Conservation (phyloP, 2,329 filamentous ascomycete species). For the Fusarium xyrophilum region DNA sequence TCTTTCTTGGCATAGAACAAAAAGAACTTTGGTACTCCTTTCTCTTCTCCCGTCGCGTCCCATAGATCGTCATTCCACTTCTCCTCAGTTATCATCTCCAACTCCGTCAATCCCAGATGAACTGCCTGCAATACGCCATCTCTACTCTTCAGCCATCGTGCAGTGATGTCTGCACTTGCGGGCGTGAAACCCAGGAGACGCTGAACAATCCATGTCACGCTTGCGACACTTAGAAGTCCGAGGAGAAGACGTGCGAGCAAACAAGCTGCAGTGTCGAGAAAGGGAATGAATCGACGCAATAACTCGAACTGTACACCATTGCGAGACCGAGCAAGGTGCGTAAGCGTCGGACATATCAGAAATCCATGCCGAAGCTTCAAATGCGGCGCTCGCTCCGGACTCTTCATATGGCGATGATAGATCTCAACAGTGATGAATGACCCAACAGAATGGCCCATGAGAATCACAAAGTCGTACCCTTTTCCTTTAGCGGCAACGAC, state of each 20-base stretch:
- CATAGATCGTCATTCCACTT: conserved; percentile 66
- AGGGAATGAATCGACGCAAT: conserved; percentile 51
- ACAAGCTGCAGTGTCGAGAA: conserved; percentile 52
- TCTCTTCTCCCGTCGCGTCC: conserved; percentile 48
- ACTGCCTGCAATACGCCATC: conserved; percentile 67
- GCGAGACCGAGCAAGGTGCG: conserved; percentile 70
- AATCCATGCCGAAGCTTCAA: conserved; percentile 61
- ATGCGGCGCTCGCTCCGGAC: conserved; percentile 44
- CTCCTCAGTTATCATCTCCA: conserved; percentile 65
- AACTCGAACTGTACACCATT: conserved; percentile 57
- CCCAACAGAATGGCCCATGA: conserved; percentile 79
- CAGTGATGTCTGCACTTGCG: conserved; percentile 58
- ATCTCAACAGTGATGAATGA: conserved; percentile 75
- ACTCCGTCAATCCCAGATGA: conserved; percentile 65
- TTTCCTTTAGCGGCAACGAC: conserved; percentile 48
- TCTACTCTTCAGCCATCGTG: conserved; percentile 60
- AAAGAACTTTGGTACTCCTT: conserved; percentile 57
- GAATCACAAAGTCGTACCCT: conserved; percentile 64
- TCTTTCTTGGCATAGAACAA: conserved; percentile 67
- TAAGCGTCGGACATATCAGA: conserved; percentile 76
- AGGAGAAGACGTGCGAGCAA: conserved; percentile 53
- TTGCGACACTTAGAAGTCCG: conserved; percentile 48
- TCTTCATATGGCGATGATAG: conserved; percentile 61
- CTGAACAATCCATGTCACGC: conserved; percentile 54
- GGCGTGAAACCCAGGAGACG: conserved; percentile 56